Evolutionary conservation across 2,329 filamentous ascomycete genomes (phyloP).

Genomic region (Neurospora crassa): DNA sequence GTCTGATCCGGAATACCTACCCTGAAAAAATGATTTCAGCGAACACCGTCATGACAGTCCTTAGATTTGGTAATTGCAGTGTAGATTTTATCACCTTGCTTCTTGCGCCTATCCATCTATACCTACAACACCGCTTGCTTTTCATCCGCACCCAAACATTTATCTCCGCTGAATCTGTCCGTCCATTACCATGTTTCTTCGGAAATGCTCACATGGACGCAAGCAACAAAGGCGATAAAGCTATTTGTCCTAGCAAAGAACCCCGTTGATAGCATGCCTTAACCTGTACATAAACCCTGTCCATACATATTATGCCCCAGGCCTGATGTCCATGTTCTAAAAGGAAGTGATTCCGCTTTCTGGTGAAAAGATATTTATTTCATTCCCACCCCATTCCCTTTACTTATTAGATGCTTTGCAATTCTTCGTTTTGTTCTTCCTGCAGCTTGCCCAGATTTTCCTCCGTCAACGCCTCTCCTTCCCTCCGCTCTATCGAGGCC

Average conservation of each 20-base stretch:
- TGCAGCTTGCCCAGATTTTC: conserved; percentile 19
- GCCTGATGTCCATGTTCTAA: not conserved
- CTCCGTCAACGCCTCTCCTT: conserved; percentile 17
- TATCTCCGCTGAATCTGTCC: no score
- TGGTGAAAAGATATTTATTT: not conserved
- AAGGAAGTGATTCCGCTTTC: not conserved
- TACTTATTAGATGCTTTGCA: not conserved
- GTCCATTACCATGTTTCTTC: no score
- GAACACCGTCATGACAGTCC: no score
- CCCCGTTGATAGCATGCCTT: not conserved
- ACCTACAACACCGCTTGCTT: no score
- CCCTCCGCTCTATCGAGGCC: conserved; percentile 9
- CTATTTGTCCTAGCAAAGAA: not conserved
- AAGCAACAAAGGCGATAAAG: not conserved
- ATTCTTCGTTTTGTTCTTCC: conserved; percentile 6
- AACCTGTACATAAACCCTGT: not conserved
- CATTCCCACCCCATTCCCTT: not conserved
- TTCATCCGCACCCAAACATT: no score
- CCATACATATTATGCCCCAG: not conserved
- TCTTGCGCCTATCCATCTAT: no score
- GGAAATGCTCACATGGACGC: no score
- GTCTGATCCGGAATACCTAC: no score
- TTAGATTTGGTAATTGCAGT: no score
- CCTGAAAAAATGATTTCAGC: no score
- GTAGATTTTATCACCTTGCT: no score